These are phyloP conservation scores for Porcisia hertigi DNA, from an alignment of 208 protist species.

Conservation along the genomic window DNA sequence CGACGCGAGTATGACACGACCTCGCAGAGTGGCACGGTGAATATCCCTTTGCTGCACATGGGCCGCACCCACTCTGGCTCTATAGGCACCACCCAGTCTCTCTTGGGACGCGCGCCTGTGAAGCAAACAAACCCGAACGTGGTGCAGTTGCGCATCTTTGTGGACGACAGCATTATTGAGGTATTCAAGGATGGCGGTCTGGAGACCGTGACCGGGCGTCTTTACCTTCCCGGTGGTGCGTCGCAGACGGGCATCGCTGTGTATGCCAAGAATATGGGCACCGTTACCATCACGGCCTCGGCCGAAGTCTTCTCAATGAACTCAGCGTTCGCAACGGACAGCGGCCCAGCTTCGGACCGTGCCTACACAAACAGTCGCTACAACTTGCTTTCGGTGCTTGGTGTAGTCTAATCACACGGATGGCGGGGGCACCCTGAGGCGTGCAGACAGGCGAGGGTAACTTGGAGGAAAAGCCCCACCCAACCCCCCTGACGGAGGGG, in stretches of 20 bases:
- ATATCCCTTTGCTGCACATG: constrained; percentile 36
- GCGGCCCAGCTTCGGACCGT: constrained; percentile 2
- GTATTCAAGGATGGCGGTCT: constrained; percentile 51
- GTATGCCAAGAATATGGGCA: constrained; percentile 37
- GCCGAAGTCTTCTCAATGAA: constrained; percentile 40
- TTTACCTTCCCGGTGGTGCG: constrained; percentile 33
- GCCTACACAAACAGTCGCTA: constrained; percentile 35
- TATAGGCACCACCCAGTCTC: constrained; percentile 25
- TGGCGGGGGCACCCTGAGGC: not conserved
- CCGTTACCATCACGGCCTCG: constrained; percentile 22
- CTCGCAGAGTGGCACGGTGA: constrained; percentile 35
- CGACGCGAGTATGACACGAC: constrained; percentile 2
- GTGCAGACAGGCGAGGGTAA: not conserved
- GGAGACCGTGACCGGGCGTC: constrained; percentile 38
- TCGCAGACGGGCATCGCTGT: constrained; percentile 32
- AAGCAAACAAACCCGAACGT: constrained; percentile 23
- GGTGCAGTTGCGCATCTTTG: constrained; percentile 35
- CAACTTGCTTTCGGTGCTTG: constrained; percentile 23
- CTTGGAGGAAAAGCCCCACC: not conserved
- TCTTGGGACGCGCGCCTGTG: constrained; percentile 41
- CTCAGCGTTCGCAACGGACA: constrained; percentile 21
- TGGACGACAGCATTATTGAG: constrained; percentile 46
- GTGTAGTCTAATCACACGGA: not conserved
- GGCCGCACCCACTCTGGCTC: constrained; percentile 36
- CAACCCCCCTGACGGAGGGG: no score